phyloP scores from a whole-genome alignment of 805 yeast species.

The Barnettozyma siamensis region DNA sequence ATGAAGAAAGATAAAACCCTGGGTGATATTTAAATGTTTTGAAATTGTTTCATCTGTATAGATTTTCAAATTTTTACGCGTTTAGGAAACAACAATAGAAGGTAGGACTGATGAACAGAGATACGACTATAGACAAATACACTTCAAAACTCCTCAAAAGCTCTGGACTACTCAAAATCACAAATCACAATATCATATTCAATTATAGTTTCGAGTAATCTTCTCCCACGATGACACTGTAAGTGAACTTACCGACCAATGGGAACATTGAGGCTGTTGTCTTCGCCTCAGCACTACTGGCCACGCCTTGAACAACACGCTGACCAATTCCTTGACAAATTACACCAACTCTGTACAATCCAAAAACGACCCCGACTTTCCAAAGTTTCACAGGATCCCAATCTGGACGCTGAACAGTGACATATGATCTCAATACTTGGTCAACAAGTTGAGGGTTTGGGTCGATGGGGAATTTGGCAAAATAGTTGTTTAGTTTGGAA shows the following conservation, averaged over 20 bases:
- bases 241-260: conserved; percentile 27
- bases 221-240: conserved; percentile 1
- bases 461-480: conserved; percentile 20
- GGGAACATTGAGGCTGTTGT: conserved; percentile 30
- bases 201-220: conserved; percentile 6
- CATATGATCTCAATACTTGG: conserved; percentile 18
- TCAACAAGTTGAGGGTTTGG: conserved; percentile 12
- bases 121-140: too few relatives aligned
- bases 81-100: too few relatives aligned
- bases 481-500: conserved; percentile 28
- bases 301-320: conserved; percentile 45
- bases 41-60: too few relatives aligned
- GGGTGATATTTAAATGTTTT: too few relatives aligned
- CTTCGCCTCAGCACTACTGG: conserved; percentile 47
- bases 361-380: conserved; percentile 51
- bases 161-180: too few relatives aligned
- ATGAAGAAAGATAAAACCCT: too few relatives aligned
- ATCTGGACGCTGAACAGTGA: conserved; percentile 7
- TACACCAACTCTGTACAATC: conserved; percentile 47
- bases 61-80: too few relatives aligned
- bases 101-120: too few relatives aligned
- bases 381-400: conserved; percentile 32
- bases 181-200: too few relatives aligned
- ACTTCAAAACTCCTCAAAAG: too few relatives aligned
- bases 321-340: conserved; percentile 60